phyloP scores from a whole-genome alignment of 108 stramenopile genomes.

The Craspedostauros australis region DNA sequence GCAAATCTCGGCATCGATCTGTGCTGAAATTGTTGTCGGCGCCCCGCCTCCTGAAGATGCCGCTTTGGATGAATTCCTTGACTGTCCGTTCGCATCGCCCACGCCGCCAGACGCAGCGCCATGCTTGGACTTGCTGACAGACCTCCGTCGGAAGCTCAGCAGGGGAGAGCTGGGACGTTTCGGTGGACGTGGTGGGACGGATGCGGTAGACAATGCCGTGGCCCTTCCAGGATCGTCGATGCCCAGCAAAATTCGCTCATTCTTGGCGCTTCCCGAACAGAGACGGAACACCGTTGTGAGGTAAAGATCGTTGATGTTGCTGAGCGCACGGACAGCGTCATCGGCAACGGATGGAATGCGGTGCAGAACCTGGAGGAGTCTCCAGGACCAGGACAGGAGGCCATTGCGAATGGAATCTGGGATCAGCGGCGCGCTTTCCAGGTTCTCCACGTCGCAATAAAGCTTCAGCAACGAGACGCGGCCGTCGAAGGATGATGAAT shows the following conservation, averaged over 20 bases:
- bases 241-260: slow-evolving; percentile 62
- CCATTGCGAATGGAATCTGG: slow-evolving; percentile 21
- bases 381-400: slow-evolving; percentile 44
- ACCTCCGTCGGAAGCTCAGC: no score
- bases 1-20: slow-evolving; percentile 64
- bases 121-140: no score
- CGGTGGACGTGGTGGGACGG: no score
- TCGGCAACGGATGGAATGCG: slow-evolving; percentile 47
- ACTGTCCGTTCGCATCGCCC: no score
- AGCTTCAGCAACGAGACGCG: no score
- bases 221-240: slow-evolving; percentile 10
- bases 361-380: slow-evolving; percentile 36
- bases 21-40: slow-evolving; percentile 13
- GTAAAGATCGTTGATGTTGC: slow-evolving; percentile 66
- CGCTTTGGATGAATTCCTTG: no score
- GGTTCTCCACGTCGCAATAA: no score
- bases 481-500: no score
- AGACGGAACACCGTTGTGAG: slow-evolving; percentile 75
- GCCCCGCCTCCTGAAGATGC: no score
- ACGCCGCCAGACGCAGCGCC: neutral
- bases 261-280: slow-evolving; percentile 42
- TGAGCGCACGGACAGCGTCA: slow-evolving; percentile 39
- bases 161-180: no score
- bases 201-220: no score
- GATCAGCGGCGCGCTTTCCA: no score